phyloP scores from a whole-genome alignment of 441 rosid genomes.

The Populus trichocarpa region DNA sequence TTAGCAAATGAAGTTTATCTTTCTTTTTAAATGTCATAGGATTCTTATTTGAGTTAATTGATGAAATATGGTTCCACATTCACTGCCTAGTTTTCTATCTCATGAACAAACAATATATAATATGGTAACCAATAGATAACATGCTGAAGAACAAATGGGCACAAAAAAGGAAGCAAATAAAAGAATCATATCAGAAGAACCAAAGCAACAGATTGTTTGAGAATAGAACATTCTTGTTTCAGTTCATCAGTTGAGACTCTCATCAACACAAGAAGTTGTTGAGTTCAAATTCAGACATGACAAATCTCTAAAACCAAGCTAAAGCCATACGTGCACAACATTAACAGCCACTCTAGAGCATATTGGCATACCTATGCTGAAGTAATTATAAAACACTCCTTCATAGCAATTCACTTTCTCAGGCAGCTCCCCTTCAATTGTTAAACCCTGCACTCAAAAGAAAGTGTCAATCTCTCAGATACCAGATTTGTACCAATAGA shows the following conservation, averaged over 20 bases:
- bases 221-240: not conserved
- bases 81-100: not conserved
- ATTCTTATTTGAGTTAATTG: not conserved
- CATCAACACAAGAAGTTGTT: not conserved
- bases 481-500: constrained; percentile 12
- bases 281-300: not conserved
- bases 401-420: constrained; percentile 54
- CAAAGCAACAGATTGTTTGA: not conserved
- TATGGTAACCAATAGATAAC: not conserved
- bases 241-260: not conserved
- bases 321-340: not conserved
- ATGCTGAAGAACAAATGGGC: not conserved
- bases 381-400: constrained; percentile 92
- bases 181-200: not conserved
- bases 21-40: not conserved
- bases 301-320: not conserved
- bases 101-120: not conserved
- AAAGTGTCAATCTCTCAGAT: constrained; percentile 16
- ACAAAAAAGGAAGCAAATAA: not conserved
- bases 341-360: constrained; percentile 1
- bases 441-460: constrained; percentile 47
- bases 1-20: not conserved
- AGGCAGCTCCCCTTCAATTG: constrained; percentile 56
- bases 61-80: not conserved
- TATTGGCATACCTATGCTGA: constrained; percentile 62